Conservation (phyloP, 257 asterid genomes). For the Perilla frutescens region DNA sequence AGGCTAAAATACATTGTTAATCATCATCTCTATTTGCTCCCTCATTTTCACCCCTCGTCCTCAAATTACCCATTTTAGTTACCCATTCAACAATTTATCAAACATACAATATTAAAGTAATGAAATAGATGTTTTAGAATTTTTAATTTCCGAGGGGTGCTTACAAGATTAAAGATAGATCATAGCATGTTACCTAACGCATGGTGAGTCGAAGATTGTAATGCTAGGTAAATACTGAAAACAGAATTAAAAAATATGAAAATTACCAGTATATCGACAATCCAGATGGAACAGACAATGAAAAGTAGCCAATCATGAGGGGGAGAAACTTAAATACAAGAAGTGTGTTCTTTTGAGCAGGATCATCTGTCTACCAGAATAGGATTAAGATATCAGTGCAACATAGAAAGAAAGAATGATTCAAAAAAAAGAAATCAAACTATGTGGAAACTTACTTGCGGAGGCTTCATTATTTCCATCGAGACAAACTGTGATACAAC, state of each 20-base stretch:
- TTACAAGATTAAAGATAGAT: neutral
- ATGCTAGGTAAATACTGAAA: slow-evolving; percentile 18
- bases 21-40: slow-evolving; percentile 6
- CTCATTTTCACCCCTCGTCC: slow-evolving; percentile 7
- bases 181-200: slow-evolving; percentile 33
- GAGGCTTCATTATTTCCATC: slow-evolving; percentile 99
- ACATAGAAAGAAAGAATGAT: slow-evolving; percentile 32
- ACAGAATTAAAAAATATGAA: slow-evolving; percentile 29
- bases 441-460: slow-evolving; percentile 68
- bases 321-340: slow-evolving; percentile 96
- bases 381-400: slow-evolving; percentile 46
- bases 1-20: neutral
- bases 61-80: slow-evolving; percentile 6
- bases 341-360: slow-evolving; percentile 93
- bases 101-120: slow-evolving; percentile 1
- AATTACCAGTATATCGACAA: slow-evolving; percentile 94
- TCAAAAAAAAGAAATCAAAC: slow-evolving; percentile 24
- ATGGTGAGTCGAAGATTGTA: slow-evolving; percentile 15
- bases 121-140: neutral
- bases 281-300: slow-evolving; percentile 98
- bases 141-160: neutral
- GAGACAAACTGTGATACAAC: slow-evolving; percentile 88
- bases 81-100: slow-evolving; percentile 3
- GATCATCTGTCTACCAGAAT: slow-evolving; percentile 90
- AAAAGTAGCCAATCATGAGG: slow-evolving; percentile 98